Evolutionary conservation across 2,329 filamentous ascomycete species (phyloP), one percentile per base, ranked within the genome.

Genomic region (Aspergillus vadensis): DNA sequence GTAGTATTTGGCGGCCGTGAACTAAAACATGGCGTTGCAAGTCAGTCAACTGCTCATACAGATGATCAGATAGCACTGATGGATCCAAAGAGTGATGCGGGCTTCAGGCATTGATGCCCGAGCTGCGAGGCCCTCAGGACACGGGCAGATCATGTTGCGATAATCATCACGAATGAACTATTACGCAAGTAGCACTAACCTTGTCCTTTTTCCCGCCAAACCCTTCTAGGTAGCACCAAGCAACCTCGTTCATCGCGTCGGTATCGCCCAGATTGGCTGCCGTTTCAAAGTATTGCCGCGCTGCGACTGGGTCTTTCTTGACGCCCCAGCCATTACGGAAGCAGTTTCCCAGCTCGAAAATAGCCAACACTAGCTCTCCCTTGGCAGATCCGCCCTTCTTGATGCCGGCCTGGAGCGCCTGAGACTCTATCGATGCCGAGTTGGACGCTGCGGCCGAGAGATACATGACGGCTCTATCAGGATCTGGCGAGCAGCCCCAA

Each of bases 201-300:
- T 97, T 98, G 82, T 99, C 93, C 77, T 98, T 99, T 77, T 92
- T 95, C 72, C 92, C 94, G 36, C 95, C 95, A 77, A 96, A 97
- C n/a, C 95, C 95, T 74, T 97, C 90, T 27, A 96, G 78, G 82
- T 95, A 98, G 81, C 95, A 99, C 92, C 92, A 96, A 38, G 88
- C 95, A 57, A 89, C 89, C 77, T 98, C 94, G 74, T 97, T 97
- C 93, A 98, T 97, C 60, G 93, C 95, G 80, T 99, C 95, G 48
- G 91, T 91, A 77, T 99, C 95, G 63, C 95, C 95, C 67, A 99
- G 80, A 75, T 99, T 98, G 62, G 95, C 95, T 27, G 95, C 95
- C 9, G 94, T 97, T 79, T 98, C 94, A 77, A 98, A 99, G 77
- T 98, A 99, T 84, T 96, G 83, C 69, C 83, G 82, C 53, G 95